Base-by-base conservation (phyloP, 352 stramenopile species). In the Phytopythium cucurbitacearum region DNA sequence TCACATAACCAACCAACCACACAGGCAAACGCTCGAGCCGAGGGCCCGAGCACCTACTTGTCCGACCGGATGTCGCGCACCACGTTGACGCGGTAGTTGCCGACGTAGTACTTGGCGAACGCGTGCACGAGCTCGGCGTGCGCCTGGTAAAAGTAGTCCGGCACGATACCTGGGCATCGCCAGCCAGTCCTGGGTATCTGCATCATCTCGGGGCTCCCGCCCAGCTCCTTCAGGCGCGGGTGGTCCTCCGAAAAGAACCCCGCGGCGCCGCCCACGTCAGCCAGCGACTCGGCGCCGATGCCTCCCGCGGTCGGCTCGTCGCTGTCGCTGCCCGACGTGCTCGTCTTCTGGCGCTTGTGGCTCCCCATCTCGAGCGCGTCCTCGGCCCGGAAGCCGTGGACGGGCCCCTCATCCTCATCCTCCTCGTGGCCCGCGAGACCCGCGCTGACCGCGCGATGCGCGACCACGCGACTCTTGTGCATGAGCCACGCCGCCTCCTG, bases 31-130 rank as follows among this genome's bases (percentile, higher is more conserved):
- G 33, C 32, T 46, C 33, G 35, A 48, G 16, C 37, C 39, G 34
- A 59, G 45, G 33, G 11, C 48, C 33, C 11, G 63, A 45, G 28
- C 40, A 72, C 71, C 41, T 42, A 85, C 77, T 73, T 77, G 53
- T 88, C 74, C 0, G 73, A 83, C 21, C 77, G 77, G 21, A 88
- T 58, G 58, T 88, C 77, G 21, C 74, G 63, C 51, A 88, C 74
- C 33, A 83, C 65, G 52, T 86, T 88, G 33, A 86, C 65, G 33
- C 73, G 65, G 63, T 88, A 86, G 13, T 59, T 56, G 35, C 73
- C 74, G 33, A 88, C 71, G 64, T 80, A 86, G 16, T 76, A 88
- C 52, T 86, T 88, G 7, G 70, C 71, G 65, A 88, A 88, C 1
- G 74, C 74, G 44, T 83, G 72, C 0, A 85, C 71, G 33, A 85